These are phyloP conservation scores for Pseudopyricularia javanii DNA, from an alignment of 2,329 filamentous ascomycete species.

Conservation along the genomic window DNA sequence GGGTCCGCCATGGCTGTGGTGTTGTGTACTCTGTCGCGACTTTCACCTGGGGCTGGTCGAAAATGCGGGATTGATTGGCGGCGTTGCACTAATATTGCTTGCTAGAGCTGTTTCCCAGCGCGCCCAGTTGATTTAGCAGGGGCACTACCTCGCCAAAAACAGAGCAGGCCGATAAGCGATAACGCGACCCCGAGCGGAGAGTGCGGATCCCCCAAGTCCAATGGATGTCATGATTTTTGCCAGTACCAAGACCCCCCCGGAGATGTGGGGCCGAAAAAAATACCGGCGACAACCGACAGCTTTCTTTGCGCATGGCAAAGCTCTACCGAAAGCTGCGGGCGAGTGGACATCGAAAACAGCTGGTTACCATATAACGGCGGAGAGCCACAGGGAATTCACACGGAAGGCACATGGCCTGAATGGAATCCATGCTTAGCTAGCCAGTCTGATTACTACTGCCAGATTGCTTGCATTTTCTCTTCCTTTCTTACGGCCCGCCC, in stretches of 20 bases:
- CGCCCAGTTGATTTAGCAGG: background rate
- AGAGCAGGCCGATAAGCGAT: background rate
- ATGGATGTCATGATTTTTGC: background rate
- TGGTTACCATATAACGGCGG: background rate
- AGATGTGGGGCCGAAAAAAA: background rate
- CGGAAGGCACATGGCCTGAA: background rate
- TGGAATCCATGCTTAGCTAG: background rate
- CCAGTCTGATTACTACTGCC: conserved; percentile 1
- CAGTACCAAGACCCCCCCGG: background rate
- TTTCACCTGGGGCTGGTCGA: background rate
- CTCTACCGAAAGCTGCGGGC: background rate
- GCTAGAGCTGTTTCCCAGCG: background rate
- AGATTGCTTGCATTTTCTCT: background rate
- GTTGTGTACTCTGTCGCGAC: conserved; percentile 8
- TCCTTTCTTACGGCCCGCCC: conserved; percentile 1
- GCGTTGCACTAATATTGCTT: background rate
- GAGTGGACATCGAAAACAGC: background rate
- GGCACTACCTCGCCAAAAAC: background rate
- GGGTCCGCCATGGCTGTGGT: conserved; percentile 43
- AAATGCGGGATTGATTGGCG: background rate
- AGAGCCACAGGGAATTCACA: background rate
- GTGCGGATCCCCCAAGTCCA: background rate
- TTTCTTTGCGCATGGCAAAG: background rate
- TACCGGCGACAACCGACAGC: conserved; percentile 1
- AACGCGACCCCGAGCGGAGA: background rate